These are phyloP conservation scores for Tetrapyrgos nigripes DNA, from an alignment of 1,284 basidiomycete genomes.

Conservation along the genomic window DNA sequence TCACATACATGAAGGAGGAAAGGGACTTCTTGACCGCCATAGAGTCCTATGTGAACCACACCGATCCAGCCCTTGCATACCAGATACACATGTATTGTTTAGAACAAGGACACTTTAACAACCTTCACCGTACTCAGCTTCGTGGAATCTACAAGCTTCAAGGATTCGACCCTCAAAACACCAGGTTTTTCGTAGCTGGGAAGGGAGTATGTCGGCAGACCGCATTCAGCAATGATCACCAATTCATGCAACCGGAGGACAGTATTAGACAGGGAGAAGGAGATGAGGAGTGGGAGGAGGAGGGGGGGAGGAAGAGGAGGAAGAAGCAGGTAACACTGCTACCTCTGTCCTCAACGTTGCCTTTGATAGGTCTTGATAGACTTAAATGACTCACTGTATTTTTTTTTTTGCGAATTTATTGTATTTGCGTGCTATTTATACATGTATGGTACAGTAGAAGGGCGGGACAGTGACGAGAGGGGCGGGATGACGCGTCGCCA, in stretches of 20 bases:
- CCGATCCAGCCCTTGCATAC: constrained; percentile 9
- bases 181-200: not conserved
- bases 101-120: constrained; percentile 8
- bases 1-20: constrained; percentile 30
- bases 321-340: not conserved
- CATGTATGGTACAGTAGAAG: too few species aligned
- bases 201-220: not conserved
- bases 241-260: not conserved
- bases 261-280: not conserved
- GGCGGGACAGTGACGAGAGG: too few species aligned
- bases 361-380: too few species aligned
- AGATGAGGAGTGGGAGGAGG: not conserved
- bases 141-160: not conserved
- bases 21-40: not conserved
- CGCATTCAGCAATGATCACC: too few species aligned
- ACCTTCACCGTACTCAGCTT: constrained; percentile 3
- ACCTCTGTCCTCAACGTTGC: too few species aligned
- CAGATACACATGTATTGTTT: constrained; percentile 4
- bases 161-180: not conserved
- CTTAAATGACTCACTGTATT: too few species aligned
- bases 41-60: not conserved
- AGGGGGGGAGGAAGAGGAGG: not conserved
- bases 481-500: too few species aligned
- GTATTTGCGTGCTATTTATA: too few species aligned
- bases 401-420: too few species aligned